Evolutionary conservation across 2,329 filamentous ascomycete species (phyloP), one percentile per base, ranked within the genome.

Genomic region (Colletotrichum somersetense): DNA sequence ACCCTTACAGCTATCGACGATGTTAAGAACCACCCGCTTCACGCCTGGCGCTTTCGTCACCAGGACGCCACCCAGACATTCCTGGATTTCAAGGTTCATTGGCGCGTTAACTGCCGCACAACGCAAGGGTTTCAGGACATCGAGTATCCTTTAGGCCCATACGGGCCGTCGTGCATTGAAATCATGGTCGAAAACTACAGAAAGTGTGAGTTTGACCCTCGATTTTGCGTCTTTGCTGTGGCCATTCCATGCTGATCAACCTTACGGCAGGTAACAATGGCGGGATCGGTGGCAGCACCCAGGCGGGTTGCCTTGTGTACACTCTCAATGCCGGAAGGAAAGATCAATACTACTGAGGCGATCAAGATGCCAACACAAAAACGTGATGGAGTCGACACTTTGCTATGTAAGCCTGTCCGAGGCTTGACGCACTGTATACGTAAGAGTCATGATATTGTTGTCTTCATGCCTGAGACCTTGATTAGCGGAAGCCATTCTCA

Each of bases 1-100:
- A 62, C 44, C n/a, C 30, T 62, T n/a, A 62, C 59, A 7, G n/a
- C 35, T n/a, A 46, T 62, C 2, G 59, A 62, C n/a, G 59, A 62
- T 18, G 46, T 52, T 18, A 23, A 26, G n/a, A 16, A 26, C 8
- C 59, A 62, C n/a, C 59, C 59, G 10, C 30, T 52, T 7, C 46
- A 52, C 18, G 33, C 59, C 20, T 62, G 59, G 59, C 59, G 46
- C 33, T 52, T 33, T 46, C 59, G 59, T 44, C 30, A 40, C 59
- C 40, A 23, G 14, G 59, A 62, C 16, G 7, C 5, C 2, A 18
- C 18, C 6, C 4, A 8, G 1, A 26, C 26, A 2, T 20, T 26
- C 14, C 20, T 23, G 33, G 59, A 62, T 16, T 62, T 26, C n/a
- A 62, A 62, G 59, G 59, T 62, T n/a, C 33, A 52, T 33, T 52